phyloP scores from a whole-genome alignment of 805 yeast species.

The Ogataea methylovora region DNA sequence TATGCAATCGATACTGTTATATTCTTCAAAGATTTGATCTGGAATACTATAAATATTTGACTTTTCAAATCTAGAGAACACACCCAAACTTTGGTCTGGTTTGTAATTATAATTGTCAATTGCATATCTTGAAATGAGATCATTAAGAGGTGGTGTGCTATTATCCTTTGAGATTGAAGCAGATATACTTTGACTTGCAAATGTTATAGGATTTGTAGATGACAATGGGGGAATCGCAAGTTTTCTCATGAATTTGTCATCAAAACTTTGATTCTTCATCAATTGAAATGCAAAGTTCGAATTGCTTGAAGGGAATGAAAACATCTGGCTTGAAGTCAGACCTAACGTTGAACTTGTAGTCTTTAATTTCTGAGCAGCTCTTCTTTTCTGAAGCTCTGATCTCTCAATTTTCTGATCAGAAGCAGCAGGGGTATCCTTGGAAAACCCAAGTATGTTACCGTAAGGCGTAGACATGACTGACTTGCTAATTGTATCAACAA shows the following conservation, averaged over 20 bases:
- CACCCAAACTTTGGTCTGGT: conserved; percentile 32
- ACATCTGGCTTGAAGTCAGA: conserved; percentile 3
- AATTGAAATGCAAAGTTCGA: conserved; percentile 7
- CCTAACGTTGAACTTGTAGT: conserved; percentile 1
- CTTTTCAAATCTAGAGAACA: conserved; percentile 72
- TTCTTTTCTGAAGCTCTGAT: conserved; percentile 19
- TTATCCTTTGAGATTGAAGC: conserved; percentile 51
- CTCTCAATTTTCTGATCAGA: conserved; percentile 13
- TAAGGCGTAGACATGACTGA: conserved; percentile 24
- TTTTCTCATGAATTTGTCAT: conserved; percentile 10
- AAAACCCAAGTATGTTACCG: conserved; percentile 20
- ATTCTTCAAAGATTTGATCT: conserved; percentile 68
- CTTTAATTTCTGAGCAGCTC: conserved; percentile 16
- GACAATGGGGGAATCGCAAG: conserved; percentile 42
- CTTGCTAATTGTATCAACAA: too few species aligned
- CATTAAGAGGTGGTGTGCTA: conserved; percentile 49
- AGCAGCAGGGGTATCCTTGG: conserved; percentile 4
- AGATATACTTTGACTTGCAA: conserved; percentile 60
- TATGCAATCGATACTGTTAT: conserved; percentile 54
- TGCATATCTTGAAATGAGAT: conserved; percentile 48
- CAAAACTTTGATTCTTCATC: conserved; percentile 11
- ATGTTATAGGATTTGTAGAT: conserved; percentile 42
- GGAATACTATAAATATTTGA: conserved; percentile 66
- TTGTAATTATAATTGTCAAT: conserved; percentile 62
- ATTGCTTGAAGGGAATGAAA: conserved; percentile 5